These are phyloP conservation scores for Hippophae tibetana DNA, from an alignment of 306 rosid genomes.

Conservation along the genomic window DNA sequence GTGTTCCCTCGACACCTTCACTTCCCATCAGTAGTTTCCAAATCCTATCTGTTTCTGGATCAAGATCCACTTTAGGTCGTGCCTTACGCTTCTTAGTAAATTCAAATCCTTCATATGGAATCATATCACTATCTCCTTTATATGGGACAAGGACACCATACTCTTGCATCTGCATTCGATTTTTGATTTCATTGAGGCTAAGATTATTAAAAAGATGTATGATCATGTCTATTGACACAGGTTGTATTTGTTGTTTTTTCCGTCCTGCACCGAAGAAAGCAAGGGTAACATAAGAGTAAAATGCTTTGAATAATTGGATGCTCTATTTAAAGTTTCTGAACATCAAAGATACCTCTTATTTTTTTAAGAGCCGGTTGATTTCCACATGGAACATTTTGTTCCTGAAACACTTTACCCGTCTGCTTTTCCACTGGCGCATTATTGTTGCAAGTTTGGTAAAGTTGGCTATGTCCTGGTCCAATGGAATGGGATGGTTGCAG, in stretches of 20 bases:
- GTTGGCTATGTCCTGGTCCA: slow-evolving; percentile 17
- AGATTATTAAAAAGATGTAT: slow-evolving; percentile 32
- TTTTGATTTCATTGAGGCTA: slow-evolving; percentile 36
- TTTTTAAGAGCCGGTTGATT: slow-evolving; percentile 12
- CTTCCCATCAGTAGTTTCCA: slow-evolving; percentile 92
- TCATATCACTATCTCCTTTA: slow-evolving; percentile 49
- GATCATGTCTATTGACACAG: slow-evolving; percentile 33
- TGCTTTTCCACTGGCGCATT: slow-evolving; percentile 11
- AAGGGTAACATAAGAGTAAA: slow-evolving; percentile 15
- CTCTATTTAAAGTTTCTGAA: not conserved
- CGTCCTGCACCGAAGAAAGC: slow-evolving; percentile 45
- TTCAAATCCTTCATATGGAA: slow-evolving; percentile 38
- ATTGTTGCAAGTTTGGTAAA: slow-evolving; percentile 4
- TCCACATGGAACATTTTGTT: slow-evolving; percentile 5
- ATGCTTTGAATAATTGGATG: slow-evolving; percentile 5
- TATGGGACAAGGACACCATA: slow-evolving; percentile 64
- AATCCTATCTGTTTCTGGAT: slow-evolving; percentile 72
- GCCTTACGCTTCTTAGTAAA: slow-evolving; percentile 45
- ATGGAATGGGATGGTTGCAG: slow-evolving; percentile 17
- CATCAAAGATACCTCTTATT: slow-evolving; percentile 22
- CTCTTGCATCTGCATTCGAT: slow-evolving; percentile 20
- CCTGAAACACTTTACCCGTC: slow-evolving; percentile 8
- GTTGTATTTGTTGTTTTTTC: slow-evolving; percentile 8
- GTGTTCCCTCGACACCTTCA: slow-evolving; percentile 40
- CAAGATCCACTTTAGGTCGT: slow-evolving; percentile 81